Percentiles rank a stretch among this genome's conserved stretches.
Evolutionary conservation across 1,284 basidiomycete genomes (phyloP).

Genomic region (Rugosomyces carneus): DNA sequence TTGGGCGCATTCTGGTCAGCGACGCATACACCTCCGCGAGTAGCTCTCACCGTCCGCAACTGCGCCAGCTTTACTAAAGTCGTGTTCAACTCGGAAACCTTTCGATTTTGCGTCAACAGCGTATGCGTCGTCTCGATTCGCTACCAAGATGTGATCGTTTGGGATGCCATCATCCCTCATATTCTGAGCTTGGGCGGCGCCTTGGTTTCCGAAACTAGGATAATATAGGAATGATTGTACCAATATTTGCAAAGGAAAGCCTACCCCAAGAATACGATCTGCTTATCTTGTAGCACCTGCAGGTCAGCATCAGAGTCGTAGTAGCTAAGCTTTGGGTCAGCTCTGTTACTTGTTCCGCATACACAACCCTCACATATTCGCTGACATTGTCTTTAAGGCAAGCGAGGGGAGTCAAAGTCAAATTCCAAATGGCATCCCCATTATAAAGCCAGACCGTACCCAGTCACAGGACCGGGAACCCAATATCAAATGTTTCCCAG

Average conservation of each 20-base stretch:
- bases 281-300: constrained; percentile 40
- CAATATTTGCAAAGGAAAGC: constrained; percentile 4
- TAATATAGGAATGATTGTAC: not conserved
- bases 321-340: constrained; percentile 33
- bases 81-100: constrained; percentile 51
- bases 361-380: constrained; percentile 23
- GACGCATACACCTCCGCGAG: not conserved
- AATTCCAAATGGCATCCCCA: not conserved
- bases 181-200: constrained; percentile 62
- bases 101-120: constrained; percentile 51
- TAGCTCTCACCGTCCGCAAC: constrained; percentile 44
- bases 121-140: constrained; percentile 53
- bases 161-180: constrained; percentile 57
- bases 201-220: constrained; percentile 60
- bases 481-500: too few species aligned
- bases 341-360: not conserved
- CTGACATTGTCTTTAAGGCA: constrained; percentile 14
- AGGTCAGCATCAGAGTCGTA: constrained; percentile 58
- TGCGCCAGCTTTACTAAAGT: constrained; percentile 50
- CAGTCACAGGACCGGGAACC: too few species aligned
- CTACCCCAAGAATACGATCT: constrained; percentile 57
- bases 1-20: constrained; percentile 2
- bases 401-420: not conserved
- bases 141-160: constrained; percentile 54
- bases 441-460: too few species aligned